Percentiles rank a stretch among this genome's conserved stretches.
Conservation (phyloP, 1,284 basidiomycete genomes). For the Caloboletus inedulis region DNA sequence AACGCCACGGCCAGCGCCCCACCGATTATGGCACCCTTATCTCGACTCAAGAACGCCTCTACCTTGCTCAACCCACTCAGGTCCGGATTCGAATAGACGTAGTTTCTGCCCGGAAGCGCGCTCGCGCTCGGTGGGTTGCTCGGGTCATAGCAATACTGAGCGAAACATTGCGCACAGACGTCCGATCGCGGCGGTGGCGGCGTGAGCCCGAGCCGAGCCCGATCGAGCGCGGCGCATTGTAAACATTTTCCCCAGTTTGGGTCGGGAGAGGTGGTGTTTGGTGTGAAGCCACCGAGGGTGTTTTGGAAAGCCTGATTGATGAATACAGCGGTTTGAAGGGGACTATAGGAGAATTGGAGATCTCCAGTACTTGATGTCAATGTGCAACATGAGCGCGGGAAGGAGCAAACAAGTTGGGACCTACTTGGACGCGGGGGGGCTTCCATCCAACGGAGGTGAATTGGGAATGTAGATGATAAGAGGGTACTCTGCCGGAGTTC, state of each 20-base stretch:
- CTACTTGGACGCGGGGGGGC: constrained; percentile 58
- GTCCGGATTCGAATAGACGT: constrained; percentile 27
- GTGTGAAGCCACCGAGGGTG: constrained; percentile 54
- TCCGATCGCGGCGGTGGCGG: constrained; percentile 22
- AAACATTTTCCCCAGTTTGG: constrained; percentile 40
- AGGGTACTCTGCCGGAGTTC: constrained; percentile 50
- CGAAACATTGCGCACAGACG: constrained; percentile 29
- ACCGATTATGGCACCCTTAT: constrained; percentile 28
- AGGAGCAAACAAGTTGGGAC: constrained; percentile 13
- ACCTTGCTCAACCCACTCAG: constrained; percentile 21
- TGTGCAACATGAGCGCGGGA: background rate
- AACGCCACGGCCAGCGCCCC: constrained; percentile 13
- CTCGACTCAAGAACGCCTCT: constrained; percentile 17
- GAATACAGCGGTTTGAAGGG: constrained; percentile 45
- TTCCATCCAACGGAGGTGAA: constrained; percentile 56
- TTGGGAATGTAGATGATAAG: constrained; percentile 64
- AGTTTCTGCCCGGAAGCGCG: constrained; percentile 20
- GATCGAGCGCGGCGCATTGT: constrained; percentile 44
- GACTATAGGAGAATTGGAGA: constrained; percentile 49
- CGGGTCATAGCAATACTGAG: constrained; percentile 37
- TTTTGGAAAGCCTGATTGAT: constrained; percentile 53
- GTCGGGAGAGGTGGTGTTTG: constrained; percentile 39
- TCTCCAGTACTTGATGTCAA: constrained; percentile 38
- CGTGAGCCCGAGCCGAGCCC: constrained; percentile 33
- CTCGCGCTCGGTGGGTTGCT: constrained; percentile 23